phyloP scores from a whole-genome alignment of 345 rosid genomes.

The Sonneratia caseolaris region DNA sequence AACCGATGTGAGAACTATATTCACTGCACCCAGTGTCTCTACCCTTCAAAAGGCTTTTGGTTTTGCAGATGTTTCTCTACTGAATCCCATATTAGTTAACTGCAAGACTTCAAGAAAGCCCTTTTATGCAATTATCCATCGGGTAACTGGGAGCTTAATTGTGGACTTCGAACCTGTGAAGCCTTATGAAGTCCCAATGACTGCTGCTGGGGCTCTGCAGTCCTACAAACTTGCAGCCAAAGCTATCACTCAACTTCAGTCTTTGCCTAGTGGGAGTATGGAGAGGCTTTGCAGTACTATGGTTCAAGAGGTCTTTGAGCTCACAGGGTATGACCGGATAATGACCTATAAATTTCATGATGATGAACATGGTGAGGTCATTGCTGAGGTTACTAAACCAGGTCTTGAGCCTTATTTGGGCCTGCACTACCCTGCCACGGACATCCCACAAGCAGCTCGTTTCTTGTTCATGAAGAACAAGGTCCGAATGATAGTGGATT shows the following conservation, averaged over 20 bases:
- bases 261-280: conserved; percentile 82
- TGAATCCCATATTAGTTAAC: conserved; percentile 88
- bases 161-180: conserved; percentile 94
- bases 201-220: conserved; percentile 95
- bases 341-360: conserved; percentile 96
- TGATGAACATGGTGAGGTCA: conserved; percentile 95
- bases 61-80: conserved; percentile 74
- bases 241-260: conserved; percentile 80
- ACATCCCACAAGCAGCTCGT: conserved; percentile 92
- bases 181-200: conserved; percentile 92
- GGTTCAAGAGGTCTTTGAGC: conserved; percentile 94
- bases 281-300: conserved; percentile 83
- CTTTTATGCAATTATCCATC: conserved; percentile 80
- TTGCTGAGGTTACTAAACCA: conserved; percentile 78
- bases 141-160: conserved; percentile 81
- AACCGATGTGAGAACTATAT: conserved; percentile 62
- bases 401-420: conserved; percentile 92
- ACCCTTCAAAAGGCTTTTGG: conserved; percentile 85
- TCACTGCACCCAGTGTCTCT: conserved; percentile 80
- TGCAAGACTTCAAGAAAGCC: conserved; percentile 96
- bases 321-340: conserved; percentile 91
- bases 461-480: conserved; percentile 94
- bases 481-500: conserved; percentile 92
- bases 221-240: conserved; percentile 97
- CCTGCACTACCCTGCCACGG: conserved; percentile 97